Percentiles rank a stretch among this genome's conserved stretches.
Evolutionary conservation across 768 basidiomycete species (phyloP).

Genomic region (Omphalotus guepiniiformis): DNA sequence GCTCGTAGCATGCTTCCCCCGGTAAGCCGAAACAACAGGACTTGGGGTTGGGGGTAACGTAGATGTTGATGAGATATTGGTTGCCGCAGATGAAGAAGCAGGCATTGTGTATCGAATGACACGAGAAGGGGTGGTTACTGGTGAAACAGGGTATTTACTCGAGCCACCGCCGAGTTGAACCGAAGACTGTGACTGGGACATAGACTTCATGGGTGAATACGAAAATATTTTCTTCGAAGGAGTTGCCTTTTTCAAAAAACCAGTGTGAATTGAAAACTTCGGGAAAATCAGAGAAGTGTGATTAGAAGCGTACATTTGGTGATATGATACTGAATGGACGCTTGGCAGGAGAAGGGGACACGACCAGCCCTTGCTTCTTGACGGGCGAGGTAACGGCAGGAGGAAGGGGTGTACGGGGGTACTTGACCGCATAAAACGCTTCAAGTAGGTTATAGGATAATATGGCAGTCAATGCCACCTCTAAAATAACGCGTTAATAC

Average conservation of each 20-base stretch:
- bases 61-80: constrained; percentile 1
- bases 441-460: not conserved
- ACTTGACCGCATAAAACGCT: constrained; percentile 5
- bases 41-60: constrained; percentile 2
- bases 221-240: constrained; percentile 3
- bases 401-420: not conserved
- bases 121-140: constrained; percentile 1
- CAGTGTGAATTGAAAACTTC: no score
- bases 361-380: not conserved
- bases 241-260: not conserved
- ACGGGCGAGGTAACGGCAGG: not conserved
- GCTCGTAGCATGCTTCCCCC: constrained; percentile 2
- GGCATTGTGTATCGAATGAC: constrained; percentile 5
- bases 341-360: constrained; percentile 2
- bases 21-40: constrained; percentile 3
- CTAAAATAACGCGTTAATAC: not conserved
- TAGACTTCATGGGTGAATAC: not conserved
- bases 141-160: constrained; percentile 7
- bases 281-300: not conserved
- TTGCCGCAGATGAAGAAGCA: not conserved
- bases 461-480: not conserved
- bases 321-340: constrained; percentile 5
- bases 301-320: not conserved
- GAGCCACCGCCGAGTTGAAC: no score
- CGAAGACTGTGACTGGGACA: not conserved